These are phyloP conservation scores for Rubia yunnanensis DNA, from an alignment of 257 asterid genomes.

Conservation along the genomic window DNA sequence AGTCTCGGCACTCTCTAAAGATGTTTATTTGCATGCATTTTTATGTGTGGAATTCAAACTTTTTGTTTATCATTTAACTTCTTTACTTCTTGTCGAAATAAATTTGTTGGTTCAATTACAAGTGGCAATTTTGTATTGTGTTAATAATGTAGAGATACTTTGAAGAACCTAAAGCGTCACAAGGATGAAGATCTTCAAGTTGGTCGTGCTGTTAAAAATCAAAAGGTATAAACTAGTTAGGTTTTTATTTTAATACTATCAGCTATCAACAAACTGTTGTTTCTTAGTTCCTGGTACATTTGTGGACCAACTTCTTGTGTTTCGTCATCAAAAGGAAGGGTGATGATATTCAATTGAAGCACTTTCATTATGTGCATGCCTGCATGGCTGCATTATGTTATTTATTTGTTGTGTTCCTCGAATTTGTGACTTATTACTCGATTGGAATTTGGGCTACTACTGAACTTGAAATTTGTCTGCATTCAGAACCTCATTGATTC, in stretches of 20 bases:
- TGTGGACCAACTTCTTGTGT: background rate
- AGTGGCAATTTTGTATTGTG: conserved; percentile 2
- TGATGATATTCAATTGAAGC: background rate
- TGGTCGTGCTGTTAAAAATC: conserved; percentile 86
- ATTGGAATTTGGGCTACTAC: background rate
- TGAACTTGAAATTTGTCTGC: background rate
- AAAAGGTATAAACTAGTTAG: conserved; percentile 44
- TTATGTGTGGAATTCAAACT: background rate
- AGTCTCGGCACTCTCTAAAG: background rate
- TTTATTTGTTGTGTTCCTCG: background rate
- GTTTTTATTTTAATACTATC: background rate
- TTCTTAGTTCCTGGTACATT: background rate
- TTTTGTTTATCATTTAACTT: background rate
- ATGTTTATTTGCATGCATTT: background rate
- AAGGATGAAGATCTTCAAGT: conserved; percentile 73
- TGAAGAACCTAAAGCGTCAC: conserved; percentile 57
- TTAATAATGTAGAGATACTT: conserved; percentile 45
- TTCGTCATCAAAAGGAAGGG: background rate
- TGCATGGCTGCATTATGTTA: background rate
- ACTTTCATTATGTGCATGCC: background rate
- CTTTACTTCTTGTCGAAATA: background rate
- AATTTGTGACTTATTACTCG: background rate
- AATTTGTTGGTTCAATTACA: background rate
- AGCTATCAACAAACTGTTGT: background rate
- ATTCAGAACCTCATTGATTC: background rate